These are phyloP conservation scores for Reticulascus tulasneorum DNA, from an alignment of 2,329 filamentous ascomycete species.

Conservation along the genomic window DNA sequence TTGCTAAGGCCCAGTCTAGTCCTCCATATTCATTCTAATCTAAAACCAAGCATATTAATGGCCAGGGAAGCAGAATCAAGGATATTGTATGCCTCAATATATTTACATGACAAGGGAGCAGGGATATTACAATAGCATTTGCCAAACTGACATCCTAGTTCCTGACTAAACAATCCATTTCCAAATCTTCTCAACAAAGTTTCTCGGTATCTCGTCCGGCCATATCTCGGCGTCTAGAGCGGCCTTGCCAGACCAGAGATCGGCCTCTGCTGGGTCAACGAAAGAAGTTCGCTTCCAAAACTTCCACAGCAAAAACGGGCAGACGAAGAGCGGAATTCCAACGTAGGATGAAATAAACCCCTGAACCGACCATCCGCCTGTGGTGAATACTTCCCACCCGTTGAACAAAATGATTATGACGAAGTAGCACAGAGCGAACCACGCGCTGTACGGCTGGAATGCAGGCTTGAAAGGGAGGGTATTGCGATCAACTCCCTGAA, in stretches of 20 bases:
- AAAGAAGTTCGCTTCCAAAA: conserved; percentile 55
- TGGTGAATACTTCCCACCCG: conserved; percentile 63
- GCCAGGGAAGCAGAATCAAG: no score
- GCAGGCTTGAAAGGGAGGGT: conserved; percentile 62
- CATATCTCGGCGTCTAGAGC: conserved; percentile 62
- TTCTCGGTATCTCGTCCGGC: neutral
- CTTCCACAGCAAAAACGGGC: conserved; percentile 38
- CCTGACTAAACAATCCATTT: no score
- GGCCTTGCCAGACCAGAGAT: conserved; percentile 58
- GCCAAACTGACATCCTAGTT: no score
- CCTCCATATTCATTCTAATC: no score
- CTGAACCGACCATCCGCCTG: conserved; percentile 48
- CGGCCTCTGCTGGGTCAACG: conserved; percentile 51
- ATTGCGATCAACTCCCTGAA: conserved; percentile 42
- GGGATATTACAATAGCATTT: no score
- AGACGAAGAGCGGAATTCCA: conserved; percentile 58
- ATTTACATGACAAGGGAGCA: no score
- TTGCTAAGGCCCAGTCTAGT: no score
- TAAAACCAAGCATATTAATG: no score
- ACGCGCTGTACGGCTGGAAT: conserved; percentile 61
- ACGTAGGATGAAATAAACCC: conserved; percentile 62
- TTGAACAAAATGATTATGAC: conserved; percentile 31
- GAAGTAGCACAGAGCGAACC: conserved; percentile 46
- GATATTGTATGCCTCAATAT: no score
- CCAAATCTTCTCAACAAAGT: neutral